Evolutionary conservation across 225 moss, liverwort and hornwort genomes (phyloP).

Genomic region (Lunularia cruciata): DNA sequence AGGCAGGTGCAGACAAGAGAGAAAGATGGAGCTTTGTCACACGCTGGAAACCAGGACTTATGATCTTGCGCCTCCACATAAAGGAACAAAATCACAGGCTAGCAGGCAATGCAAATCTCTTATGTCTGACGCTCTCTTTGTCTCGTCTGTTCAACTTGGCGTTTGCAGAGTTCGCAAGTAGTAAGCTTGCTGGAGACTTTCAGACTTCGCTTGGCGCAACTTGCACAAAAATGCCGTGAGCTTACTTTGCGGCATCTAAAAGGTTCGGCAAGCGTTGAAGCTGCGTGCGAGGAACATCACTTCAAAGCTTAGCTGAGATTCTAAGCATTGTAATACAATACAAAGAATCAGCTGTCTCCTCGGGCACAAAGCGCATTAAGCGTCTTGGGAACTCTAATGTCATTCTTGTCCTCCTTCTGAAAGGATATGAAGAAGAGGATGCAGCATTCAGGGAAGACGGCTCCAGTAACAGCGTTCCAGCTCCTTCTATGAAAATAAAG

Average conservation of each 20-base stretch:
- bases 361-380: too few species aligned
- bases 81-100: not conserved
- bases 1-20: slow-evolving; percentile 51
- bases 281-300: slow-evolving; percentile 3
- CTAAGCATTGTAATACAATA: too few species aligned
- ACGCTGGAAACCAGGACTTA: not conserved
- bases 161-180: slow-evolving; percentile 25
- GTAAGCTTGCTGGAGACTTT: slow-evolving; percentile 21
- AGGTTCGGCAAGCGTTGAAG: slow-evolving; percentile 24
- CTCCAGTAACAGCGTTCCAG: slow-evolving; percentile 37
- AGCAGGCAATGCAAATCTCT: not conserved
- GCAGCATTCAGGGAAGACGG: slow-evolving; percentile 15
- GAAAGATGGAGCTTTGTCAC: not conserved
- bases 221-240: slow-evolving; percentile 21
- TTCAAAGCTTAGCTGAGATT: too few species aligned
- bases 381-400: too few species aligned
- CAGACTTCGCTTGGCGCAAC: slow-evolving; percentile 21
- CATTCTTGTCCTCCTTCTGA: slow-evolving; percentile 26
- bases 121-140: slow-evolving; percentile 10
- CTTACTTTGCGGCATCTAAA: slow-evolving; percentile 23
- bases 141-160: slow-evolving; percentile 12
- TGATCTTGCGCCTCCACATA: not conserved
- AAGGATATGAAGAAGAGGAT: slow-evolving; percentile 45
- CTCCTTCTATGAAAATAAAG: too few species aligned
- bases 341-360: too few species aligned